Conservation (phyloP, 805 yeast species). For the Naumovozyma baii region DNA sequence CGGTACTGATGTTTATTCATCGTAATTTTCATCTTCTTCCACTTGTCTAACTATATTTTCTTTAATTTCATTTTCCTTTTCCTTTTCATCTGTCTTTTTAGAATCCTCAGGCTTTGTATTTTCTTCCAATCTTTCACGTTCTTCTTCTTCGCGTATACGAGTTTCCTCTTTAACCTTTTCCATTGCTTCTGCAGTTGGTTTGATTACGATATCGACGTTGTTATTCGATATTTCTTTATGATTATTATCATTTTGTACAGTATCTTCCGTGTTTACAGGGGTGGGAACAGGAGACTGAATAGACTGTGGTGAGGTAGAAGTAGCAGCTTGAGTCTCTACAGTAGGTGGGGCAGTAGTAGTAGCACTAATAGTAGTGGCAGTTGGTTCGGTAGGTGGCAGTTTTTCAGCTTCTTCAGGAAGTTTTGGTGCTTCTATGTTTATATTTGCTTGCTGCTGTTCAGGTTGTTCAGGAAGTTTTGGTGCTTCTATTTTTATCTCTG, state of each 20-base stretch:
- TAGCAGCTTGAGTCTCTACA: too few relatives aligned
- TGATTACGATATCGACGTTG: slow-evolving; percentile 17
- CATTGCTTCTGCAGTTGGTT: slow-evolving; percentile 31
- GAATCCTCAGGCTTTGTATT: slow-evolving; percentile 4
- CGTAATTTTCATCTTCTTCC: slow-evolving; percentile 39
- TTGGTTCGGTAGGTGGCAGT: neutral
- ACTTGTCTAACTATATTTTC: slow-evolving; percentile 31
- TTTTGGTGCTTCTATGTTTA: neutral
- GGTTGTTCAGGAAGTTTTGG: neutral
- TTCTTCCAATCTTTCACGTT: slow-evolving; percentile 15
- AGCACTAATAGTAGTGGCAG: neutral
- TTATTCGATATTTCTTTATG: neutral
- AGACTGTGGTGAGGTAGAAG: too few relatives aligned
- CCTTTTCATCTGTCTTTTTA: slow-evolving; percentile 3
- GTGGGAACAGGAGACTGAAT: too few relatives aligned
- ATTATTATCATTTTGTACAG: neutral
- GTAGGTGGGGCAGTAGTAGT: slow-evolving; percentile 6
- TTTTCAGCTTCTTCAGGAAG: neutral
- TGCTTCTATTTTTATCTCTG: too few relatives aligned
- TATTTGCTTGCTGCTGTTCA: neutral
- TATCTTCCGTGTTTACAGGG: slow-evolving; percentile 1
- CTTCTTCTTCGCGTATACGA: slow-evolving; percentile 31
- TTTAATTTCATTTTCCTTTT: slow-evolving; percentile 5
- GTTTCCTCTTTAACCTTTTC: slow-evolving; percentile 35
- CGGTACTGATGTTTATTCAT: too few relatives aligned